These are phyloP conservation scores for Porodaedalea pini DNA, from an alignment of 1,284 basidiomycete genomes.

Conservation along the genomic window DNA sequence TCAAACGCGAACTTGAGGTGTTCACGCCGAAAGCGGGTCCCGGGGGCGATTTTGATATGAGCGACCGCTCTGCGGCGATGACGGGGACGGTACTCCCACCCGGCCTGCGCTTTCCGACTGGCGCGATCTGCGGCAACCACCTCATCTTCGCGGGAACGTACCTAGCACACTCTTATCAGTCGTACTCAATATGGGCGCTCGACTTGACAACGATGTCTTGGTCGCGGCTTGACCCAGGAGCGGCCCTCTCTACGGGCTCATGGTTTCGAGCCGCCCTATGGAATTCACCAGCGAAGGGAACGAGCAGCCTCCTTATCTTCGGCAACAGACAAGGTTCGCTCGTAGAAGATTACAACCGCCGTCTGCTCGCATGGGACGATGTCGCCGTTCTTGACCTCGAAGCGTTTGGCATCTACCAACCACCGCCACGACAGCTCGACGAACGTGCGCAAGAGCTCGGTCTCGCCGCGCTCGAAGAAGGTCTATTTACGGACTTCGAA, in stretches of 20 bases:
- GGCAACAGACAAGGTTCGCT: slow-evolving; percentile 85
- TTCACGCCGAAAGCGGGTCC: slow-evolving; percentile 67
- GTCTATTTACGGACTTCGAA: slow-evolving; percentile 80
- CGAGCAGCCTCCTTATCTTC: slow-evolving; percentile 83
- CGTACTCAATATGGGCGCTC: slow-evolving; percentile 88
- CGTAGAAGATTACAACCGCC: slow-evolving; percentile 87
- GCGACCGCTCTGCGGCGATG: slow-evolving; percentile 75
- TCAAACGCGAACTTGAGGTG: slow-evolving; percentile 88
- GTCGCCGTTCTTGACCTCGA: slow-evolving; percentile 89
- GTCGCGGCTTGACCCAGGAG: slow-evolving; percentile 82
- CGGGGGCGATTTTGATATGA: slow-evolving; percentile 64
- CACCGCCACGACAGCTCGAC: slow-evolving; percentile 67
- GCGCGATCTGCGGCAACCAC: slow-evolving; percentile 82
- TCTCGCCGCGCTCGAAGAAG: slow-evolving; percentile 75
- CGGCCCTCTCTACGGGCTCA: slow-evolving; percentile 73
- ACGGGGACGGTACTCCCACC: slow-evolving; percentile 77
- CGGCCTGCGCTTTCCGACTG: slow-evolving; percentile 90
- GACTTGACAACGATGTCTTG: slow-evolving; percentile 78
- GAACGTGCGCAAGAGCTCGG: slow-evolving; percentile 74
- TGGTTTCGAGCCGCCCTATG: slow-evolving; percentile 88
- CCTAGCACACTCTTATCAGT: slow-evolving; percentile 84
- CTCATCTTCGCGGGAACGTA: slow-evolving; percentile 89
- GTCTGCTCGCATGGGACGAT: slow-evolving; percentile 87
- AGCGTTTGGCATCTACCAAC: slow-evolving; percentile 90
- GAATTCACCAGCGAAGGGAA: slow-evolving; percentile 40